These are phyloP conservation scores for Citrus hindsii DNA, from an alignment of 345 rosid species.

Conservation along the genomic window DNA sequence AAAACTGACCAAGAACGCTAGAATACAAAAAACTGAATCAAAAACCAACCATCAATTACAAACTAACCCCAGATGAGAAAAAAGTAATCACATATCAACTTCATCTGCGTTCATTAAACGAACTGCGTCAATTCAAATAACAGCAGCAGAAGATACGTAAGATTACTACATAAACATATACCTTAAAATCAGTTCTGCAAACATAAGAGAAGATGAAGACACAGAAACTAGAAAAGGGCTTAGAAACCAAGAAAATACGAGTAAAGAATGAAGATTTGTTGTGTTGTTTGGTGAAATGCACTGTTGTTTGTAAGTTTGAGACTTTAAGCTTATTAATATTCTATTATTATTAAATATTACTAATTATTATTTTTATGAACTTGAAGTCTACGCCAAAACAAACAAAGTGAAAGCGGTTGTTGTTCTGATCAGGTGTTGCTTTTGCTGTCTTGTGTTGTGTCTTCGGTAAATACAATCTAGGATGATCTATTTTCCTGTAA, in stretches of 20 bases:
- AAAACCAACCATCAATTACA: background rate
- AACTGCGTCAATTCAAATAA: background rate
- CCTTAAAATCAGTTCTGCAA: background rate
- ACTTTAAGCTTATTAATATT: background rate
- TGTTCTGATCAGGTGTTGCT: background rate
- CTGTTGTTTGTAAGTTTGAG: background rate
- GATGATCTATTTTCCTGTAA: background rate
- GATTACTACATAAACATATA: background rate
- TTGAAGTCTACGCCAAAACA: background rate
- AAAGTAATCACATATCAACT: background rate
- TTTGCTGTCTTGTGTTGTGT: background rate
- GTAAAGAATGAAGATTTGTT: background rate
- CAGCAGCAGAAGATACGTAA: background rate
- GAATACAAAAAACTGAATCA: background rate
- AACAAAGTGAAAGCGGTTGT: background rate
- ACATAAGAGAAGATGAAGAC: background rate
- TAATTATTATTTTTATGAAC: background rate
- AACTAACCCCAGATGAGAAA: background rate
- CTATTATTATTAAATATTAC: background rate
- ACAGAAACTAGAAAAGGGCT: background rate
- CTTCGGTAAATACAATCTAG: background rate
- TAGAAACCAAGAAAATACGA: background rate
- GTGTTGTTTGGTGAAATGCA: constrained; percentile 9
- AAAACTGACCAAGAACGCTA: background rate
- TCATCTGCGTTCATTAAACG: background rate